phyloP scores from a whole-genome alignment of 2,329 filamentous ascomycete genomes.

The Cylindrodendrum hubeiense region DNA sequence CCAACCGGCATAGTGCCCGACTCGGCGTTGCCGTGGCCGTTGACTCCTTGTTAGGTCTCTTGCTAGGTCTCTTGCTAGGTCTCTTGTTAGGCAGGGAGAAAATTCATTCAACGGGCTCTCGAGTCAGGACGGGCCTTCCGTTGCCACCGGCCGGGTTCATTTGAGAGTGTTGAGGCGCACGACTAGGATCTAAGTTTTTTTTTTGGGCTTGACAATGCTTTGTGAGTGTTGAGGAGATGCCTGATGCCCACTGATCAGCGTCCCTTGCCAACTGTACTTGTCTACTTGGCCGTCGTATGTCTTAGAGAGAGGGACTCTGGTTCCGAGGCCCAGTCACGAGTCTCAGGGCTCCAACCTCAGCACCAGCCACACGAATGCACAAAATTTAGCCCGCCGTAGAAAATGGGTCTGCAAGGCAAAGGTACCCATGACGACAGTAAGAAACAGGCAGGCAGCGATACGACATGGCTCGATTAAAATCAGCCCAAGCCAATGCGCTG shows the following conservation, averaged over 20 bases:
- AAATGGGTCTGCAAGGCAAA: not conserved
- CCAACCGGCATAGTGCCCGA: slow-evolving; percentile 12
- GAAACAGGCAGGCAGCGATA: not conserved
- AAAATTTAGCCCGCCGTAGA: slow-evolving; percentile 8
- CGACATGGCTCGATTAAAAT: not conserved
- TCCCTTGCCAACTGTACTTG: not conserved
- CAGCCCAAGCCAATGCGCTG: slow-evolving; percentile 2
- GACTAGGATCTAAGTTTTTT: not conserved
- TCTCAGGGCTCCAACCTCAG: slow-evolving; percentile 26
- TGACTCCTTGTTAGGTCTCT: too few relatives aligned
- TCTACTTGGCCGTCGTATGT: not conserved
- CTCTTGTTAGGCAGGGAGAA: not conserved
- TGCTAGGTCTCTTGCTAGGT: not conserved
- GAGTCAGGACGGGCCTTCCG: slow-evolving; percentile 11
- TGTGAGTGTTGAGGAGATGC: not conserved
- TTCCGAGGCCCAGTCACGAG: slow-evolving; percentile 12
- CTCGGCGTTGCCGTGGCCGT: slow-evolving; percentile 17
- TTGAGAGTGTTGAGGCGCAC: not conserved
- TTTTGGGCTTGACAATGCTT: not conserved
- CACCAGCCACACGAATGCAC: slow-evolving; percentile 22
- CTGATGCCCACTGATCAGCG: not conserved
- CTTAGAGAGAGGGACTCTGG: not conserved
- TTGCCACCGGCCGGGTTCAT: slow-evolving; percentile 5
- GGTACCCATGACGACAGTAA: not conserved
- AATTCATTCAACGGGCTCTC: slow-evolving; percentile 9